Percentiles rank a stretch among this genome's conserved stretches.
These are phyloP conservation scores for Mrakia frigida DNA, from an alignment of 768 basidiomycete species.

Conservation along the genomic window DNA sequence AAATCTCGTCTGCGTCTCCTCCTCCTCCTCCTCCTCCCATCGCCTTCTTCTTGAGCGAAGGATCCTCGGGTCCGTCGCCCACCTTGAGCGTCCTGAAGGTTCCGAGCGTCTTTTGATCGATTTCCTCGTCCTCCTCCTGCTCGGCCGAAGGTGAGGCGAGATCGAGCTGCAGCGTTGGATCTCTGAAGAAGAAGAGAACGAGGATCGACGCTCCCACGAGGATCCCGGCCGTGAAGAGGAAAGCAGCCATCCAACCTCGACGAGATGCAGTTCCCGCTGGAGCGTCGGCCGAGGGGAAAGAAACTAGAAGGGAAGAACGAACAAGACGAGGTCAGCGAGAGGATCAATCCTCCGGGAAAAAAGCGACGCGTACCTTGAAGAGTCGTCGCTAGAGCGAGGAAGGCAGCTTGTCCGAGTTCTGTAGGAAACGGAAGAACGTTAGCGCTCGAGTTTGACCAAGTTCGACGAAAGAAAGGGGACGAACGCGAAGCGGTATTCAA, in stretches of 20 bases:
- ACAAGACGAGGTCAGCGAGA: neutral
- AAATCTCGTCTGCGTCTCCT: too few species aligned
- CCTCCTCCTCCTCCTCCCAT: too few species aligned
- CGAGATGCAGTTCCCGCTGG: neutral
- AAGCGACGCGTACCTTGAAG: neutral
- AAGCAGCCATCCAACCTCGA: neutral
- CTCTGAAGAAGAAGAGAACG: neutral
- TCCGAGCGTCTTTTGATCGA: too few species aligned
- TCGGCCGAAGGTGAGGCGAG: neutral
- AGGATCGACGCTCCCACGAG: neutral
- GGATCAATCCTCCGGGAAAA: neutral
- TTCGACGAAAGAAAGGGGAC: neutral
- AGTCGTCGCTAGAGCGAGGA: constrained; percentile 6
- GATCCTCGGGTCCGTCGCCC: too few species aligned
- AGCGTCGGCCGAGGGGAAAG: neutral
- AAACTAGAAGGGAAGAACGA: neutral
- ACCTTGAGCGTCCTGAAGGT: too few species aligned
- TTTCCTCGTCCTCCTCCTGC: too few species aligned
- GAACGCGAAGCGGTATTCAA: neutral
- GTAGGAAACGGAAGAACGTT: neutral
- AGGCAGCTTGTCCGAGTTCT: constrained; percentile 10
- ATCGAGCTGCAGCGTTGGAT: neutral
- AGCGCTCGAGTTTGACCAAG: neutral
- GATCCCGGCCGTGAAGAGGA: neutral
- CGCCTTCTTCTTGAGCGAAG: too few species aligned